Percentiles rank a stretch among this genome's conserved stretches.
These are phyloP conservation scores for Odontarrhena argentea DNA, from an alignment of 345 rosid species.

Conservation along the genomic window DNA sequence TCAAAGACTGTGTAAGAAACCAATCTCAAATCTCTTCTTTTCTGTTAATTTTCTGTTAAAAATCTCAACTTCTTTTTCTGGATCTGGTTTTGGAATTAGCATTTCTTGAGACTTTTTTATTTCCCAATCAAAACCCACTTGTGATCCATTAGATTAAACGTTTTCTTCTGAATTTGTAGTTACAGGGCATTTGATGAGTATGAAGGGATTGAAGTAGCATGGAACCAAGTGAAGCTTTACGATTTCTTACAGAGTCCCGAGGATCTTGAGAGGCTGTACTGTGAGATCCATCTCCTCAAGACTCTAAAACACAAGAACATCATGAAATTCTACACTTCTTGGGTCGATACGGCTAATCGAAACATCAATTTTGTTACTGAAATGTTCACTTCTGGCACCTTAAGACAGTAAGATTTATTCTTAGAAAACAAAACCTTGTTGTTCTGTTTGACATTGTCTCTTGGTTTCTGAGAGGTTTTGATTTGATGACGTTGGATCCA, in stretches of 20 bases:
- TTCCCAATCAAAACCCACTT: conserved; percentile 21
- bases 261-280: conserved; percentile 84
- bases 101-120: conserved; percentile 21
- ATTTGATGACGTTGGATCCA: conserved; percentile 21
- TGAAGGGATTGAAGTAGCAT: conserved; percentile 98
- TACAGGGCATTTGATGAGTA: conserved; percentile 91
- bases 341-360: conserved; percentile 78
- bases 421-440: not conserved
- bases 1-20: conserved; percentile 85
- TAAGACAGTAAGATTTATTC: conserved; percentile 70
- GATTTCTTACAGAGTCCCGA: conserved; percentile 82
- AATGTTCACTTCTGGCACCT: conserved; percentile 91
- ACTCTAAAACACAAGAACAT: conserved; percentile 90
- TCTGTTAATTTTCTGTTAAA: not conserved
- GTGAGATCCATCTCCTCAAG: conserved; percentile 91
- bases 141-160: conserved; percentile 22
- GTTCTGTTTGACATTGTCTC: conserved; percentile 20
- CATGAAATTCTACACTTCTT: conserved; percentile 78
- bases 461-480: conserved; percentile 13
- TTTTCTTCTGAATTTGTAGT: conserved; percentile 46
- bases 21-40: conserved; percentile 32
- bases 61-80: not conserved
- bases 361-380: conserved; percentile 94
- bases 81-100: conserved; percentile 33
- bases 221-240: conserved; percentile 87